Conservation (phyloP, 305 asterid genomes). For the Fraxinus sp. region DNA sequence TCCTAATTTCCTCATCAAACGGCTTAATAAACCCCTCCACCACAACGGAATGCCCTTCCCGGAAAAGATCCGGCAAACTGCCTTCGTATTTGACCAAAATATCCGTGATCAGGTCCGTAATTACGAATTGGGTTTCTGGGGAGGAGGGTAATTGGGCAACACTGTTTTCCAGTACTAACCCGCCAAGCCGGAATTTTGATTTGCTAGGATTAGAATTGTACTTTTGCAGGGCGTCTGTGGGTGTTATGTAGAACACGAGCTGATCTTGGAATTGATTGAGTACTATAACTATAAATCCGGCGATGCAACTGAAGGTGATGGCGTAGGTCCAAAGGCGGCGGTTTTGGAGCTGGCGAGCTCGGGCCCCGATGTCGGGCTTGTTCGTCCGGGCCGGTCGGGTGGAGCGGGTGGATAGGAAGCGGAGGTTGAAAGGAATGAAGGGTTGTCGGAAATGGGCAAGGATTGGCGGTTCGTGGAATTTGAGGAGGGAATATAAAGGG, state of each 20-base stretch:
- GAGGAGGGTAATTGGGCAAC: slow-evolving; percentile 58
- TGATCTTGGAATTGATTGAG: slow-evolving; percentile 91
- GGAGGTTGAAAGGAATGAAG: slow-evolving; percentile 28
- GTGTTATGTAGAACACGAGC: slow-evolving; percentile 85
- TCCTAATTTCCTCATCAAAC: slow-evolving; percentile 41
- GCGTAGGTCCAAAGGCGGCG: slow-evolving; percentile 96
- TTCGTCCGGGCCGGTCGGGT: slow-evolving; percentile 36
- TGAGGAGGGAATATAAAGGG: slow-evolving; percentile 20
- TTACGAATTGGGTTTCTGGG: slow-evolving; percentile 76
- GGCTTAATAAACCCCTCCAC: slow-evolving; percentile 84
- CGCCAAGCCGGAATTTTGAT: slow-evolving; percentile 84
- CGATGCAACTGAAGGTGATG: slow-evolving; percentile 70
- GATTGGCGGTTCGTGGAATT: slow-evolving; percentile 18
- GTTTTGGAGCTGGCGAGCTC: slow-evolving; percentile 77
- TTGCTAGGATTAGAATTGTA: slow-evolving; percentile 57
- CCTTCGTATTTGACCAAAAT: slow-evolving; percentile 81
- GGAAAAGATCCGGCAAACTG: slow-evolving; percentile 82
- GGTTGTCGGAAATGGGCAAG: slow-evolving; percentile 27
- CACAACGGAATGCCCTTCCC: slow-evolving; percentile 91
- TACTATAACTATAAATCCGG: slow-evolving; percentile 77
- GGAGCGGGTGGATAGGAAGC: slow-evolving; percentile 58
- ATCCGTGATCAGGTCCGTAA: slow-evolving; percentile 78
- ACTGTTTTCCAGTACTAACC: slow-evolving; percentile 77
- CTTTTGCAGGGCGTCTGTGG: slow-evolving; percentile 67
- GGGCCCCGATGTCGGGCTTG: slow-evolving; percentile 66